Evolutionary conservation across 2,329 filamentous ascomycete genomes (phyloP).

Genomic region (Ophiognomonia clavigignenti-juglandacearum): DNA sequence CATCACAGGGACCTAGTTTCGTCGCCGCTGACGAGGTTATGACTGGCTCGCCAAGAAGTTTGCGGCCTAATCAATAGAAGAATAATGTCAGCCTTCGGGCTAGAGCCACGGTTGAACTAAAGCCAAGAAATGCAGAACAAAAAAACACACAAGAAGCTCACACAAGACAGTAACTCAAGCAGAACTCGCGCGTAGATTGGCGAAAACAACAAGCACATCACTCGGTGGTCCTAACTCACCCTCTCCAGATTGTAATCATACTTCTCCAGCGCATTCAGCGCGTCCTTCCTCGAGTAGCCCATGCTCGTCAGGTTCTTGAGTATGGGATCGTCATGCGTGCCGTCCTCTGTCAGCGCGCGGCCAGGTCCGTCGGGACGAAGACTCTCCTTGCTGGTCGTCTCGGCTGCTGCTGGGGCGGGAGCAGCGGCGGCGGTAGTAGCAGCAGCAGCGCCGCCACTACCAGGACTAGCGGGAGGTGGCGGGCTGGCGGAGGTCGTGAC

Average conservation of each 20-base stretch:
- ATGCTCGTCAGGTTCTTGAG: constrained; percentile 84
- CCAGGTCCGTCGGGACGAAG: constrained; percentile 35
- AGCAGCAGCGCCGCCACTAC: constrained; percentile 18
- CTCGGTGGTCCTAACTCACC: constrained; percentile 48
- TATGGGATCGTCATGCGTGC: constrained; percentile 85
- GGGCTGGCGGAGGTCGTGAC: constrained; percentile 22
- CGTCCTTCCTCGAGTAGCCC: constrained; percentile 74
- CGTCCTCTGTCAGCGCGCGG: constrained; percentile 66
- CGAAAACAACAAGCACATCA: not conserved
- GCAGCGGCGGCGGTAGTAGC: constrained; percentile 19
- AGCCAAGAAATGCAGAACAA: not conserved
- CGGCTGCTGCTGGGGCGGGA: constrained; percentile 20
- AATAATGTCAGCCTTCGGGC: constrained; percentile 16
- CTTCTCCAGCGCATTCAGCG: constrained; percentile 79
- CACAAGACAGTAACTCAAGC: not conserved
- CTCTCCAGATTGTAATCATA: constrained; percentile 95
- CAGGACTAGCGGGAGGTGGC: constrained; percentile 18
- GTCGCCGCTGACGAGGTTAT: constrained; percentile 20
- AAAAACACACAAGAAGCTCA: not conserved
- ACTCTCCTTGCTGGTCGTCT: constrained; percentile 20
- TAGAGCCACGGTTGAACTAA: not conserved
- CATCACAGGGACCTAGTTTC: too few relatives aligned
- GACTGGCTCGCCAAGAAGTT: constrained; percentile 53
- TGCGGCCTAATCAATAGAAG: constrained; percentile 39
- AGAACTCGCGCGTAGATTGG: too few relatives aligned